These are phyloP conservation scores for Closterium sp. DNA, from an alignment of 139 green algal genomes.

Conservation along the genomic window DNA sequence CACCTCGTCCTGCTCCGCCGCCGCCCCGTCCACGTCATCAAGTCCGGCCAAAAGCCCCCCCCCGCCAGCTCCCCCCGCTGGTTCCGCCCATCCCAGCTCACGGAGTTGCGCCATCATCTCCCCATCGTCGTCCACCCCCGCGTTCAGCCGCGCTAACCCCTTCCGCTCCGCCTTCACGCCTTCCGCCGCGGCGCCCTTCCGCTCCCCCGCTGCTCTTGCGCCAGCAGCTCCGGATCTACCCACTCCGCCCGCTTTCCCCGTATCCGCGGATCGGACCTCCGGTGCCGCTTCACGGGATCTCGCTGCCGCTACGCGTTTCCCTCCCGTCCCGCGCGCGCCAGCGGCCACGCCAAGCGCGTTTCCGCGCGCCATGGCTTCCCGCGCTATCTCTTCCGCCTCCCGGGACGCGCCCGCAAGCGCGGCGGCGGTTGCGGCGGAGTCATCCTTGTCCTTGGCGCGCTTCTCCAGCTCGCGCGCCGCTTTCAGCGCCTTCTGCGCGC, in stretches of 20 bases:
- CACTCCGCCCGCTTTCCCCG: not conserved
- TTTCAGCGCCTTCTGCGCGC: not conserved
- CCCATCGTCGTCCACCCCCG: not conserved
- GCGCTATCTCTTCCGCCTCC: not conserved
- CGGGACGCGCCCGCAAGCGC: not conserved
- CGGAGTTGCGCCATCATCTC: not conserved
- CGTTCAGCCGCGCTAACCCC: not conserved
- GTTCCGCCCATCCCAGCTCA: not conserved
- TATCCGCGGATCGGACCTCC: not conserved
- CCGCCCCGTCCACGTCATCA: not conserved
- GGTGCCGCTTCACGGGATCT: not conserved
- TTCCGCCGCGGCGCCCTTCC: not conserved
- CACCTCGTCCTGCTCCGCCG: not conserved
- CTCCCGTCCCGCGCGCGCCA: not conserved
- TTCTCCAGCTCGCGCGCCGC: not conserved
- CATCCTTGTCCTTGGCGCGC: not conserved
- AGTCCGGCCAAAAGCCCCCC: not conserved
- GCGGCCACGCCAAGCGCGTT: not conserved
- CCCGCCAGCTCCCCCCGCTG: not conserved
- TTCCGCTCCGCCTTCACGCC: not conserved
- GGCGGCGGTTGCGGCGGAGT: not conserved
- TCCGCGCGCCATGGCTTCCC: not conserved
- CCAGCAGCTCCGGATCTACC: not conserved
- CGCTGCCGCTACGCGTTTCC: not conserved
- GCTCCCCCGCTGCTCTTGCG: not conserved